These are phyloP conservation scores for Arachis hypogaea DNA, from an alignment of 306 rosid genomes.

Conservation along the genomic window DNA sequence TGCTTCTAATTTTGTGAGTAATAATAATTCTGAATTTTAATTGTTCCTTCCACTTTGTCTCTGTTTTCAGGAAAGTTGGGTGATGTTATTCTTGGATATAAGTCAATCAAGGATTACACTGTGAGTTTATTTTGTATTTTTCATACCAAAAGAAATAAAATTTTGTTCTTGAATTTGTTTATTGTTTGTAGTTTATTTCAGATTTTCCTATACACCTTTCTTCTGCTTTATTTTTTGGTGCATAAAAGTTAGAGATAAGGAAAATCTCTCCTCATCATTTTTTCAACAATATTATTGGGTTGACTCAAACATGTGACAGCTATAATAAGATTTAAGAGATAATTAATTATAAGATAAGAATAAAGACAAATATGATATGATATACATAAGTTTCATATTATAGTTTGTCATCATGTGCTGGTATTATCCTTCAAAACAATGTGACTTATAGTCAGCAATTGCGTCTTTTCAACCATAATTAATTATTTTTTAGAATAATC, in stretches of 20 bases:
- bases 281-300: conserved; percentile 28
- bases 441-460: conserved; percentile 12
- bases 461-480: not conserved
- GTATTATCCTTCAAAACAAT: conserved; percentile 4
- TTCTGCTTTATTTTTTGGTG: not conserved
- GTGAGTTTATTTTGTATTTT: conserved; percentile 30
- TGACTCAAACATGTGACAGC: conserved; percentile 34
- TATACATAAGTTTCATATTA: conserved; percentile 17
- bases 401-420: not conserved
- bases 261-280: not conserved
- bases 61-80: conserved; percentile 62
- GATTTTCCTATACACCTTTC: conserved; percentile 1
- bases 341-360: too few species aligned
- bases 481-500: not conserved
- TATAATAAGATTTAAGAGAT: not conserved
- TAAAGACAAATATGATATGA: not conserved
- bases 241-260: not conserved
- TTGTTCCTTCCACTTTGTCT: conserved; percentile 3
- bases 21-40: too few species aligned
- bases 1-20: not conserved
- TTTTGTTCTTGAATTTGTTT: not conserved
- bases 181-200: not conserved
- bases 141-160: not conserved
- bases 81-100: conserved; percentile 82
- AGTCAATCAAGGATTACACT: conserved; percentile 62